phyloP scores from a whole-genome alignment of 768 basidiomycete genomes.

The Mycena capillaripes region DNA sequence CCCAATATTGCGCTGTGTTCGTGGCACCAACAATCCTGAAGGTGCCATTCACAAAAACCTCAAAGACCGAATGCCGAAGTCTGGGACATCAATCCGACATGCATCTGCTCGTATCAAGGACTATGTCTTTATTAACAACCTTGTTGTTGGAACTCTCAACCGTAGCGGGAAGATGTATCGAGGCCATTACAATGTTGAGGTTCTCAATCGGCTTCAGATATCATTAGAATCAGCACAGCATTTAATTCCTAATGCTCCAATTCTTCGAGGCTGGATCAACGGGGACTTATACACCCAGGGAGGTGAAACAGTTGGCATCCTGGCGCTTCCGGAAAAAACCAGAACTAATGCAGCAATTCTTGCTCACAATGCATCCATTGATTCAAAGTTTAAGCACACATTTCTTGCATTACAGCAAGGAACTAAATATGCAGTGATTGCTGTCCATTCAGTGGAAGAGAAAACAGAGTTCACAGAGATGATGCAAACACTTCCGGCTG shows the following conservation, averaged over 20 bases:
- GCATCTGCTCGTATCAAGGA: neutral
- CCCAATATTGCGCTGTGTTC: neutral
- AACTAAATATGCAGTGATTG: constrained; percentile 21
- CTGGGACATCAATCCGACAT: constrained; percentile 12
- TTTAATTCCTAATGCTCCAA: neutral
- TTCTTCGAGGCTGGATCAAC: constrained; percentile 9
- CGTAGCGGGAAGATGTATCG: neutral
- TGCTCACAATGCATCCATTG: neutral
- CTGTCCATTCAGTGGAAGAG: constrained; percentile 7
- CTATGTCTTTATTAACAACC: neutral
- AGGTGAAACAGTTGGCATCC: constrained; percentile 4
- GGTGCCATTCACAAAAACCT: neutral
- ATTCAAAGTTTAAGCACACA: constrained; percentile 2
- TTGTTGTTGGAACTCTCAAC: constrained; percentile 19
- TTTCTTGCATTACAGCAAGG: constrained; percentile 30
- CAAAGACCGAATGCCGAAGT: constrained; percentile 18
- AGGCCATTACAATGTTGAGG: constrained; percentile 17
- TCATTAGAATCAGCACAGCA: neutral
- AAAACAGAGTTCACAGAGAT: neutral
- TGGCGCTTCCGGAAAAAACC: neutral
- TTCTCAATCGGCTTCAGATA: neutral
- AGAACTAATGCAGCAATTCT: neutral
- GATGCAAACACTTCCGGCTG: neutral
- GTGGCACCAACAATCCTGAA: constrained; percentile 13
- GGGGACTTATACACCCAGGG: neutral